Evolutionary conservation across 2,329 filamentous ascomycete genomes (phyloP).

Genomic region (Aaosphaeria arxii): DNA sequence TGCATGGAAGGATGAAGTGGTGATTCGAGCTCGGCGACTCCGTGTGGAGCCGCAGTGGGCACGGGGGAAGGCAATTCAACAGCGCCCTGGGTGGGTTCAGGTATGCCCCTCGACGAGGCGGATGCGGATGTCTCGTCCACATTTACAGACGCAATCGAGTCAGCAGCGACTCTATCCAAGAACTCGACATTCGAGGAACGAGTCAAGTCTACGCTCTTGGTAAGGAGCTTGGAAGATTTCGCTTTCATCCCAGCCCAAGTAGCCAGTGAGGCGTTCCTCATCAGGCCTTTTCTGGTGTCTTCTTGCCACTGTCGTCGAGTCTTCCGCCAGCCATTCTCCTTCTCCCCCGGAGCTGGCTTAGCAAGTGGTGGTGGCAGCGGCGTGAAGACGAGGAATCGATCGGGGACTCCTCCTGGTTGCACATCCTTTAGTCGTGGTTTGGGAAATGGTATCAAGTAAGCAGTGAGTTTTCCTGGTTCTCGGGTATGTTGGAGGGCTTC

Average conservation of each 20-base stretch:
- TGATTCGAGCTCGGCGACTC: not conserved
- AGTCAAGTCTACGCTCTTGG: slow-evolving; percentile 41
- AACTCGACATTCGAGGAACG: slow-evolving; percentile 44
- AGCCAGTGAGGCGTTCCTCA: slow-evolving; percentile 37
- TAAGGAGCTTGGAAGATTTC: slow-evolving; percentile 39
- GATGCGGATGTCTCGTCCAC: slow-evolving; percentile 1
- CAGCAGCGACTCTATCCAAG: slow-evolving; percentile 37
- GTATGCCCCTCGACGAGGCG: not conserved
- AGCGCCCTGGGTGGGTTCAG: not conserved
- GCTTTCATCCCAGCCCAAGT: slow-evolving; percentile 45
- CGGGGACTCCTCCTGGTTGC: slow-evolving; percentile 31
- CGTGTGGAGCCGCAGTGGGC: not conserved
- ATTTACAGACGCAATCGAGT: slow-evolving; percentile 5
- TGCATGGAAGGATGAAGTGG: too few relatives aligned
- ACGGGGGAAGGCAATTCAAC: not conserved
- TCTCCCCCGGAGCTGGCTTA: slow-evolving; percentile 40
- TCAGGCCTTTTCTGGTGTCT: slow-evolving; percentile 44
- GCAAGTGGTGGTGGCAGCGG: slow-evolving; percentile 42
- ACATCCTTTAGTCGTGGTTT: slow-evolving; percentile 37
- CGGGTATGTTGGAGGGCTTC: slow-evolving; percentile 40
- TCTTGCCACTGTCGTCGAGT: slow-evolving; percentile 46
- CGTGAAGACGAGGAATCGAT: slow-evolving; percentile 45
- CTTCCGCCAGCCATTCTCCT: slow-evolving; percentile 43
- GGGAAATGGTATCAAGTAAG: slow-evolving; percentile 45
- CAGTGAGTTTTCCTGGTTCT: slow-evolving; percentile 42